These are phyloP conservation scores for Rosa persica DNA, from an alignment of 306 rosid genomes.

Conservation along the genomic window DNA sequence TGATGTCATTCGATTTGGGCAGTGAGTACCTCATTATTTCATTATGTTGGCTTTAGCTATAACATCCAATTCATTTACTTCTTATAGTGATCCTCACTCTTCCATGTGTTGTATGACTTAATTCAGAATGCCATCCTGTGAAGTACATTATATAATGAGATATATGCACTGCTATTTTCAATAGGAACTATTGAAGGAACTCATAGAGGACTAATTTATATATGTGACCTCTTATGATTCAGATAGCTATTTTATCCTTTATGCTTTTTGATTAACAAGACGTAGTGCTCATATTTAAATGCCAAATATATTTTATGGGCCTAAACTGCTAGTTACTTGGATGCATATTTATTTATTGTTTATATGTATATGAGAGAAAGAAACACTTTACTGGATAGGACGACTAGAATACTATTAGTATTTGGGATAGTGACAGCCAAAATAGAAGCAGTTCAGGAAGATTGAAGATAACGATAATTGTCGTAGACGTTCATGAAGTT, in stretches of 20 bases:
- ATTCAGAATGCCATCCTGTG: background rate
- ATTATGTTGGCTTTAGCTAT: constrained; percentile 16
- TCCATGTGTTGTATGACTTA: background rate
- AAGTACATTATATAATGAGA: background rate
- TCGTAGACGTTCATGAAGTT: background rate
- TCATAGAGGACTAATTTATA: background rate
- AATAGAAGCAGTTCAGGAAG: background rate
- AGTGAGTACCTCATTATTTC: constrained; percentile 46
- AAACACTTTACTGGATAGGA: background rate
- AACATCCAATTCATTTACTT: background rate
- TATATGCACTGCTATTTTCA: background rate
- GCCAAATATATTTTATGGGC: too few species aligned
- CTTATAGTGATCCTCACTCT: background rate
- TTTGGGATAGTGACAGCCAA: background rate
- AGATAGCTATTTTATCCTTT: background rate
- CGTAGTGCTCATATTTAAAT: background rate
- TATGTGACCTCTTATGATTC: background rate
- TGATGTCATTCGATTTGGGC: constrained; percentile 94
- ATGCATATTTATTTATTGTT: background rate
- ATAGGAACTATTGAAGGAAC: background rate
- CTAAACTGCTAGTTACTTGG: background rate
- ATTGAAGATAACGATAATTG: background rate
- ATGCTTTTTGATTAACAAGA: background rate
- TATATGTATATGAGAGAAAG: background rate
- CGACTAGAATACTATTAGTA: background rate